Evolutionary conservation across 2,329 filamentous ascomycete species (phyloP).

Genomic region (Neofusicoccum cordaticola): DNA sequence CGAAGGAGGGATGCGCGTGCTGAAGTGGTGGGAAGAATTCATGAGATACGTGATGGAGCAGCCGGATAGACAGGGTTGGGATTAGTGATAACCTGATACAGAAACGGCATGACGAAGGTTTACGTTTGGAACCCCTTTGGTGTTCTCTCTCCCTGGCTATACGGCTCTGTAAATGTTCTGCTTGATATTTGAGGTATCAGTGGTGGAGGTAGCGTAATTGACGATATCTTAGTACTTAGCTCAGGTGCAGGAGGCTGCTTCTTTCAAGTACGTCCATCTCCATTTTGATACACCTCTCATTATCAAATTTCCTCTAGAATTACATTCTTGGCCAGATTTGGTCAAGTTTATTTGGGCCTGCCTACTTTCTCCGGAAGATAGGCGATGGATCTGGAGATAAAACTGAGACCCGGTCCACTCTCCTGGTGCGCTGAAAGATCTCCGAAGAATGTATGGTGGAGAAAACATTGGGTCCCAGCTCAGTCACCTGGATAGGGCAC

Average conservation of each 20-base stretch:
- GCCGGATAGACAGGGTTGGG: not conserved
- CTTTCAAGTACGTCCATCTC: not conserved
- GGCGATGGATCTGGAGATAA: too few species aligned
- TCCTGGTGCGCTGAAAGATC: too few species aligned
- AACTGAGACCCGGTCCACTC: too few species aligned
- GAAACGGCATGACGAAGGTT: slow-evolving; percentile 12
- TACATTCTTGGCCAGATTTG: too few species aligned
- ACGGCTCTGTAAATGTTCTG: slow-evolving; percentile 7
- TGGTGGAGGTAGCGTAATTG: not conserved
- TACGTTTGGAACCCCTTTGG: not conserved
- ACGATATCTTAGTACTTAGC: not conserved
- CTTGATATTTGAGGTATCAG: not conserved
- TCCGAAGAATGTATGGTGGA: too few species aligned
- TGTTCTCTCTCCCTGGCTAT: not conserved
- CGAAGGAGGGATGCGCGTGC: slow-evolving; percentile 90
- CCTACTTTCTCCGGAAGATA: too few species aligned
- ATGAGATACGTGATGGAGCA: not conserved
- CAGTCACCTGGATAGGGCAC: too few species aligned
- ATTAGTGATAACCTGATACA: not conserved
- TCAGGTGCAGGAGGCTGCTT: too few species aligned
- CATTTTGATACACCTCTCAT: not conserved
- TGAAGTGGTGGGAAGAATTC: slow-evolving; percentile 36
- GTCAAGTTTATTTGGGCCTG: too few species aligned
- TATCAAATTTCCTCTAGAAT: too few species aligned
- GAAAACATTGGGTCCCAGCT: too few species aligned